Base-by-base conservation (phyloP, 2,329 filamentous ascomycete genomes). In the Ceratocystis papillata region DNA sequence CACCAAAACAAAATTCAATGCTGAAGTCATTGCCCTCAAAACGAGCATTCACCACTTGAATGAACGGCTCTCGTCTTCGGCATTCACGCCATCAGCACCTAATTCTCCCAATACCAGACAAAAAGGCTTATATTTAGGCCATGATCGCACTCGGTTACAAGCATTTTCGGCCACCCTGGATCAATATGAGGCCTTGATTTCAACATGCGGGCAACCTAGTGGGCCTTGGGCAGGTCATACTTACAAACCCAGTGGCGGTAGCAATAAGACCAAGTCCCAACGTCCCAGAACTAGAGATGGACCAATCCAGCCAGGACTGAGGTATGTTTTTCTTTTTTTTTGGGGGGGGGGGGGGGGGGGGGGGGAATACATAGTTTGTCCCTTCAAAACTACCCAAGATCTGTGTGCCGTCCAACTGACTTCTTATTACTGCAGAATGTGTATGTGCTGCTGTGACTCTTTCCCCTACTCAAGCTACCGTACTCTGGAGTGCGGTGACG, bases 391-490 rank as follows among this genome's bases (percentile, higher is more conserved):
- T 5, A 41, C 10, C 37, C 37, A 41, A 41, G 3, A 41, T 15
- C 12, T 15, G n/a, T 15, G 25, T 48, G 3, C 6, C 41, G n/a
- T 28, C 20, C 25, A 28, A 50, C 41, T 48, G 15, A 25, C 33
- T 57, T 12, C 55, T 15, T 10, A 17, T 53, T 8, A 22, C 10
- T 17, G 8, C 70, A 85, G 83, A 68, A 79, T 79, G 20, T 86
- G 83, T 69, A 78, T 80, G 60, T 81, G 79, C 69, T 87, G 84
- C 70, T 79, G 79, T 67, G 79, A 82, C 62, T 79, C 83, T 62
- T 79, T 82, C 69, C 75, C 76, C 69, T 75, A 74, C 30, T 50
- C 61, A 20, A 17, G 60, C 12, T 65, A 68, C 53, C 33, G 53
- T 20, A 33, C 44, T 61, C 45, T 68, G 17, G 15, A 8, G 28